Evolutionary conservation across 805 yeast species (phyloP).

Genomic region (Spathaspora sp.): DNA sequence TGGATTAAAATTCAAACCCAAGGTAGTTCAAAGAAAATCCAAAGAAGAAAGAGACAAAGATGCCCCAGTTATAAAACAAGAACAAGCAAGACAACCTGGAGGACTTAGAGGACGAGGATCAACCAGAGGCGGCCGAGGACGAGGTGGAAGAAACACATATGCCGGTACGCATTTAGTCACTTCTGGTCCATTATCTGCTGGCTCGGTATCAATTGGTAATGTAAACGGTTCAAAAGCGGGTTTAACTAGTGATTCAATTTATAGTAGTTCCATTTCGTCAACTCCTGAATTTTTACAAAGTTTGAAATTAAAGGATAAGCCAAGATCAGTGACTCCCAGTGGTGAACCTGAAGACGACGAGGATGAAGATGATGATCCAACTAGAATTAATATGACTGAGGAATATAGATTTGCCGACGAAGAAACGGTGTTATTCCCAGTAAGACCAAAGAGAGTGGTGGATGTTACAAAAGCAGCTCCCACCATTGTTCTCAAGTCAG

Average conservation of each 20-base stretch:
- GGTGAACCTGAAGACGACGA: slow-evolving; percentile 20
- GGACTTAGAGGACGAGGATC: slow-evolving; percentile 27
- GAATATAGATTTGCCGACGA: slow-evolving; percentile 49
- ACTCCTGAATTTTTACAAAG: slow-evolving; percentile 40
- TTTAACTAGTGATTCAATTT: slow-evolving; percentile 28
- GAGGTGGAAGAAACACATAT: slow-evolving; percentile 35
- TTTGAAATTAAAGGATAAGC: slow-evolving; percentile 28
- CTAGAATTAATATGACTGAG: slow-evolving; percentile 62
- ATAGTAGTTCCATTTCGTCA: slow-evolving; percentile 23
- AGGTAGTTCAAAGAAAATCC: slow-evolving; percentile 77
- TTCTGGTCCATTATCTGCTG: slow-evolving; percentile 72
- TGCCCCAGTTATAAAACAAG: slow-evolving; percentile 53
- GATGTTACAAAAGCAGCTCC: slow-evolving; percentile 6
- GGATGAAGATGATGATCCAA: slow-evolving; percentile 33
- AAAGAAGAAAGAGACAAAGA: slow-evolving; percentile 80
- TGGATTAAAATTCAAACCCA: slow-evolving; percentile 76
- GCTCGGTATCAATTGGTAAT: slow-evolving; percentile 47
- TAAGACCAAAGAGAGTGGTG: slow-evolving; percentile 54
- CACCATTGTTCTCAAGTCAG: slow-evolving; percentile 2
- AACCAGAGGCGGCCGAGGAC: slow-evolving; percentile 30
- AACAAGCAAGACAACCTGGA: slow-evolving; percentile 17
- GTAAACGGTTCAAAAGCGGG: slow-evolving; percentile 22
- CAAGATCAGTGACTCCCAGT: slow-evolving; percentile 12
- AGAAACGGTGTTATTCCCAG: slow-evolving; percentile 64
- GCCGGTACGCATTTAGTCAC: slow-evolving; percentile 62